Base-by-base conservation (phyloP, 208 protist genomes). In the Wallacemonas rigidus region DNA sequence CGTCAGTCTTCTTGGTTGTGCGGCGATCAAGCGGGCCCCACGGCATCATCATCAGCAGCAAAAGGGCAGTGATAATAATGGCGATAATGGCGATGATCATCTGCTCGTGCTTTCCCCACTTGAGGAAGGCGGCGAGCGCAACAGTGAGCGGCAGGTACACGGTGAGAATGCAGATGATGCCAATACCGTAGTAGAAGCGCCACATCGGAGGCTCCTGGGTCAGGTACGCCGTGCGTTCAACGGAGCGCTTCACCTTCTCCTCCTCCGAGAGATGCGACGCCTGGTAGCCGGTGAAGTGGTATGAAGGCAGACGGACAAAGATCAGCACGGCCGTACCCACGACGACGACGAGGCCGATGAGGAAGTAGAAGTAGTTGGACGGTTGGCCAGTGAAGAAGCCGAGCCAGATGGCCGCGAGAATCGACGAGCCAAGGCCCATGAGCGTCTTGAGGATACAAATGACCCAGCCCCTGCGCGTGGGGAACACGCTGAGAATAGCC, bases 401-500 rank as follows among this genome's bases (percentile, higher is more conserved):
- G 38, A 79, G 56, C 14, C 83, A 69, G 69, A 83, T 76, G 15
- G 63, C 64, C 35, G 72, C 82, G 38, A 87, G n/a, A 36, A 91
- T 65, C 7, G 82, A 78, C 11, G 79, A 86, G 47, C 86, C 86
- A 60, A 91, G 79, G n/a, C 86, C 86, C 12, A 78, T 72, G 75
- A 88, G 84, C 12, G 78, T 83, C 75, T 91, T 91, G 58, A 86
- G 79, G 53, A 91, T 65, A 47, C 81, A 80, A 12, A 83, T 75
- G 17, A 87, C 81, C 15, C 77, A 47, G 9, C 86, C 86, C 11
- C 73, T 65, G 69, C 78, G 71, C 2, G 73, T 75, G 50, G 86
- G 86, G 73, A 91, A 91, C 75, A 83, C 74, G 35, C 74, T 79
- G 26, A 86, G 50, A 48, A 88, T 64, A 15, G 83, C 87, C 73